Conservation (phyloP, 192 early-diverging fungal genomes). For the Coemansia sp. region DNA sequence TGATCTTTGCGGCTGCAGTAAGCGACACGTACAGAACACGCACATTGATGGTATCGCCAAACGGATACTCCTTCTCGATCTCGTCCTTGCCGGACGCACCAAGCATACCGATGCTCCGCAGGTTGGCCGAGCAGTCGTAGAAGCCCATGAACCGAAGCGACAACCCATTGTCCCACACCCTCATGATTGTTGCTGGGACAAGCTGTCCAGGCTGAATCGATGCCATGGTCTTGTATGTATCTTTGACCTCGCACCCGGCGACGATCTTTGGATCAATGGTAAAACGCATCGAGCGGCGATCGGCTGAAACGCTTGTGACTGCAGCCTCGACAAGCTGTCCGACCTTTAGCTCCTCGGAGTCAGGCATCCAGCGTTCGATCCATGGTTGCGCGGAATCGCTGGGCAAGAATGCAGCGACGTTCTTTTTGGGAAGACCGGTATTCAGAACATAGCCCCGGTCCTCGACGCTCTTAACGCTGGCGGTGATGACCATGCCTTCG, state of each 20-base stretch:
- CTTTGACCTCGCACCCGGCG: conserved; percentile 54
- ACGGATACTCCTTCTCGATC: conserved; percentile 58
- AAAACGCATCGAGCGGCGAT: conserved; percentile 65
- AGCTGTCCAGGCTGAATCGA: conserved; percentile 80
- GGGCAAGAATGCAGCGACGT: conserved; percentile 71
- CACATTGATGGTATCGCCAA: conserved; percentile 62
- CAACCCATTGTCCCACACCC: conserved; percentile 64
- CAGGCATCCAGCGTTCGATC: conserved; percentile 60
- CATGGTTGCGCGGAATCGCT: conserved; percentile 66
- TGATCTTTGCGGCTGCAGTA: conserved; percentile 61
- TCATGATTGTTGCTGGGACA: conserved; percentile 65
- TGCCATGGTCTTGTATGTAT: conserved; percentile 64
- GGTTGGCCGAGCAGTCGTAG: conserved; percentile 65
- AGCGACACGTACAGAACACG: conserved; percentile 77
- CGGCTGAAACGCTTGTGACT: conserved; percentile 62
- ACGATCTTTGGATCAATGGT: conserved; percentile 64
- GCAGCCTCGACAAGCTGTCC: conserved; percentile 75
- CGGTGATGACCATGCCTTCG: conserved; percentile 69
- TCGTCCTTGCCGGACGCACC: conserved; percentile 57
- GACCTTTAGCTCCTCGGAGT: conserved; percentile 57
- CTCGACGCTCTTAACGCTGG: conserved; percentile 77
- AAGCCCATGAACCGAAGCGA: conserved; percentile 77
- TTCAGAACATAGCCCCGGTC: conserved; percentile 91
- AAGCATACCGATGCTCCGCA: conserved; percentile 56
- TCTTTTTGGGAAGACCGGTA: conserved; percentile 61